Evolutionary conservation across 2,329 filamentous ascomycete species (phyloP).

Genomic region (Grosmannia serpens): DNA sequence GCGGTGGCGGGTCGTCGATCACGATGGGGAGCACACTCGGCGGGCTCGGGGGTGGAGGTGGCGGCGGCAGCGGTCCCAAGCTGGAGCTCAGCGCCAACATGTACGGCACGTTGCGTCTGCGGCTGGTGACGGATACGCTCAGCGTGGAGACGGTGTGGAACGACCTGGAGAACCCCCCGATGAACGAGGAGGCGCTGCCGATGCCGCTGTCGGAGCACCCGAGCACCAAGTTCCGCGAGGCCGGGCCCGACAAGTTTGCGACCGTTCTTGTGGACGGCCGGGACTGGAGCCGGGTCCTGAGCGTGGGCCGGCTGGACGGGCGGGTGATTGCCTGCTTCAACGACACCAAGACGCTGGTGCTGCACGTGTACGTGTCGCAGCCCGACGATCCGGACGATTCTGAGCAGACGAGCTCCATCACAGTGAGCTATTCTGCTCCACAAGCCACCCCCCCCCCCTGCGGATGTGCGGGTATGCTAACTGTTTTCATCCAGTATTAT

Average conservation of each 20-base stretch:
- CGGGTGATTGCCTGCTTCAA: conserved; percentile 87
- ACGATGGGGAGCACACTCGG: conserved; percentile 5
- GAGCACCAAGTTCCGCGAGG: conserved; percentile 64
- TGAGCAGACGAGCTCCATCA: conserved; percentile 63
- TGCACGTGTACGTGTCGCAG: conserved; percentile 70
- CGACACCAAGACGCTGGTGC: conserved; percentile 66
- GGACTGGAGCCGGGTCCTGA: conserved; percentile 91
- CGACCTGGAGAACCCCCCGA: conserved; percentile 72
- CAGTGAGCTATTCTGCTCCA: conserved; percentile 36
- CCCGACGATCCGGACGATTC: conserved; percentile 46
- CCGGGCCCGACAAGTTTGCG: conserved; percentile 74
- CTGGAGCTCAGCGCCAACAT: conserved; percentile 88
- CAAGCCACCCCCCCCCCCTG: too few relatives aligned
- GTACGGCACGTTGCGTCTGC: conserved; percentile 74
- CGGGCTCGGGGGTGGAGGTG: background rate
- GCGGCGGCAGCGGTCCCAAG: conserved; percentile 36
- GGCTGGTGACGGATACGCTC: conserved; percentile 72
- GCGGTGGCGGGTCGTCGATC: conserved; percentile 13
- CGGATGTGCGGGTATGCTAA: too few relatives aligned
- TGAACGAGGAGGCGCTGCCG: conserved; percentile 67
- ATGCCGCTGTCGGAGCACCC: conserved; percentile 69
- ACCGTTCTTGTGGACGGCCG: conserved; percentile 83
- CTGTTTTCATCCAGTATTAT: conserved; percentile 21
- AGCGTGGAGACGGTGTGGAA: conserved; percentile 80
- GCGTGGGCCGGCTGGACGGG: conserved; percentile 79